Conservation (phyloP, 2,329 filamentous ascomycete genomes). For the Stachybotrys chartarum region DNA sequence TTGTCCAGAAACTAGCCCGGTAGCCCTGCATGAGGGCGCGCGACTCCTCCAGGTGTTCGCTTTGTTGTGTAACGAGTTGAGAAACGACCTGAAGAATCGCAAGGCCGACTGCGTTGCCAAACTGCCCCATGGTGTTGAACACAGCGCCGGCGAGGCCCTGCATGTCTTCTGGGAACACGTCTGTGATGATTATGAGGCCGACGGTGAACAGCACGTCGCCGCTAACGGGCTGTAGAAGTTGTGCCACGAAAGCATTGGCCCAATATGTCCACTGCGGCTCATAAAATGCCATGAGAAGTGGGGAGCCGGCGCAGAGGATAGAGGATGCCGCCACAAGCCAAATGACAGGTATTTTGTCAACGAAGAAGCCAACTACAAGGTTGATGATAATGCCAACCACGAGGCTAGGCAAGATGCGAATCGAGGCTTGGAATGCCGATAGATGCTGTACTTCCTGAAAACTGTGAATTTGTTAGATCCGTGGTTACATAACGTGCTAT, state of each 20-base stretch:
- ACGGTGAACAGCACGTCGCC: slow-evolving; percentile 43
- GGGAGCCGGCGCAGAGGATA: slow-evolving; percentile 29
- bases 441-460: slow-evolving; percentile 36
- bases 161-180: slow-evolving; percentile 41
- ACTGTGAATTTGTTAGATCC: slow-evolving; percentile 9
- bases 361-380: slow-evolving; percentile 19
- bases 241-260: slow-evolving; percentile 30
- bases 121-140: slow-evolving; percentile 47
- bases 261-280: slow-evolving; percentile 40
- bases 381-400: slow-evolving; percentile 28
- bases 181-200: slow-evolving; percentile 40
- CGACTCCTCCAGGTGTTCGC: background rate
- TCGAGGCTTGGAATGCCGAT: slow-evolving; percentile 29
- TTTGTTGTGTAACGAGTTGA: slow-evolving; percentile 18
- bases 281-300: slow-evolving; percentile 43
- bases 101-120: slow-evolving; percentile 38
- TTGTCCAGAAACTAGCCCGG: slow-evolving; percentile 35
- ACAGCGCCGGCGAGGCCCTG: slow-evolving; percentile 50
- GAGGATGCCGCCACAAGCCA: slow-evolving; percentile 23
- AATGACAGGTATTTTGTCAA: background rate
- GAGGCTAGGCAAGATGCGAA: slow-evolving; percentile 33
- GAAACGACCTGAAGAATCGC: slow-evolving; percentile 32
- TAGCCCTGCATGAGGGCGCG: slow-evolving; percentile 34
- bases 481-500: background rate
- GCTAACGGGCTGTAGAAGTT: slow-evolving; percentile 27